Evolutionary conservation across 352 stramenopile species (phyloP).

Genomic region (Phytopythium kandeliae): DNA sequence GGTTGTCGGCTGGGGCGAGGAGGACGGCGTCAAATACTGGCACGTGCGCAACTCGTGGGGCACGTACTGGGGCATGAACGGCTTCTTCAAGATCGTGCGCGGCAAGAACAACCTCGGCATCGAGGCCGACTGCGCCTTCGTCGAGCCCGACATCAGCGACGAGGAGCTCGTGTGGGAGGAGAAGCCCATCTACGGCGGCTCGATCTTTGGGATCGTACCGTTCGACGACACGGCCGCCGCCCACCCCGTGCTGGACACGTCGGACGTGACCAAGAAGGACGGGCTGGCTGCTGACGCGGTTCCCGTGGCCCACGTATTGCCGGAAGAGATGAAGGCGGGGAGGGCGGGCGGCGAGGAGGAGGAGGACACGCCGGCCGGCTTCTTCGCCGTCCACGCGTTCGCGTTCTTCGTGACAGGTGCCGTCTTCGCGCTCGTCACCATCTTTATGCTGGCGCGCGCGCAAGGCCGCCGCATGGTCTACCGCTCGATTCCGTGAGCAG

Average conservation of each 20-base stretch:
- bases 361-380: slow-evolving; percentile 3
- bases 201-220: slow-evolving; percentile 71
- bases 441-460: slow-evolving; percentile 36
- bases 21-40: slow-evolving; percentile 93
- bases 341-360: slow-evolving; percentile 9
- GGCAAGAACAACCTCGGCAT: slow-evolving; percentile 92
- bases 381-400: slow-evolving; percentile 23
- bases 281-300: slow-evolving; percentile 12
- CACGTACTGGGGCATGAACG: slow-evolving; percentile 94
- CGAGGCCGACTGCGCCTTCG: slow-evolving; percentile 86
- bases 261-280: slow-evolving; percentile 57
- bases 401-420: slow-evolving; percentile 61
- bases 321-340: slow-evolving; percentile 2
- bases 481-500: slow-evolving; percentile 35
- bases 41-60: slow-evolving; percentile 96
- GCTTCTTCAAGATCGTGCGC: slow-evolving; percentile 93
- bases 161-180: slow-evolving; percentile 82
- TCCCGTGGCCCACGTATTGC: slow-evolving; percentile 9
- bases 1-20: slow-evolving; percentile 90
- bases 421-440: slow-evolving; percentile 36
- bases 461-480: slow-evolving; percentile 56
- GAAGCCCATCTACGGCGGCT: slow-evolving; percentile 65
- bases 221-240: slow-evolving; percentile 67
- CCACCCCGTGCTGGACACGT: slow-evolving; percentile 88
- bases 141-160: slow-evolving; percentile 79